These are phyloP conservation scores for Xylaria curta DNA, from an alignment of 495 filamentous ascomycete species.

Conservation along the genomic window DNA sequence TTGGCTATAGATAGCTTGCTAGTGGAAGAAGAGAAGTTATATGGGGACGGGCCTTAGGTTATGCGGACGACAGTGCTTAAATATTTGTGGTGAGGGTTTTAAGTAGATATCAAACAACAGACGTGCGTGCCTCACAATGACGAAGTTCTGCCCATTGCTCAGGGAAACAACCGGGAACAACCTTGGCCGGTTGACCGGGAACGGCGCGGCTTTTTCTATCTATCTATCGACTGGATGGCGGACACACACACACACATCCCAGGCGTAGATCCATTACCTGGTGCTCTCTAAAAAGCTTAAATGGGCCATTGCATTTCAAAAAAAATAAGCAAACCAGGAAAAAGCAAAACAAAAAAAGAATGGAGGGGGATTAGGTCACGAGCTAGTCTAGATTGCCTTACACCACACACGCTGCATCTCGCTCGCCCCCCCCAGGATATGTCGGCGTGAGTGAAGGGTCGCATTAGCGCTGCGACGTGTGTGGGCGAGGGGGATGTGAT, in stretches of 20 bases:
- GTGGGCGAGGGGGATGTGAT: conserved; percentile 9
- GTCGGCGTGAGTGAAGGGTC: conserved; percentile 23
- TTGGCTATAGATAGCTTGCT: background rate
- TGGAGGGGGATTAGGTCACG: background rate
- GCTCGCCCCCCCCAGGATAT: background rate
- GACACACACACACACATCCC: too few species aligned
- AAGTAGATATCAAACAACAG: background rate
- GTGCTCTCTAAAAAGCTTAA: conserved; percentile 11
- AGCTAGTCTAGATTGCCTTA: background rate
- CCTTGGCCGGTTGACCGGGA: conserved; percentile 14
- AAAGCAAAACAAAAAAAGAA: background rate
- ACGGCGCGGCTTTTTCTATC: conserved; percentile 8
- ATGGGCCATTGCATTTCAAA: background rate
- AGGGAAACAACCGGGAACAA: conserved; percentile 4
- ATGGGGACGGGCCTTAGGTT: background rate
- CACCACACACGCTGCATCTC: background rate
- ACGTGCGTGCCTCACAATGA: conserved; percentile 14
- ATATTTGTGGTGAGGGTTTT: background rate
- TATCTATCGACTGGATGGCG: conserved; percentile 1
- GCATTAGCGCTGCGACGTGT: conserved; percentile 19
- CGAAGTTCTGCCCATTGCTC: conserved; percentile 7
- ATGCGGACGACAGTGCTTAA: background rate
- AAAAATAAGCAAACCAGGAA: background rate
- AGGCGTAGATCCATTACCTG: conserved; percentile 14
- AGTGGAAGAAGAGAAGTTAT: background rate